Evolutionary conservation across 768 basidiomycete species (phyloP), one percentile per base, ranked within the genome.

Genomic region (Russula olivacea): DNA sequence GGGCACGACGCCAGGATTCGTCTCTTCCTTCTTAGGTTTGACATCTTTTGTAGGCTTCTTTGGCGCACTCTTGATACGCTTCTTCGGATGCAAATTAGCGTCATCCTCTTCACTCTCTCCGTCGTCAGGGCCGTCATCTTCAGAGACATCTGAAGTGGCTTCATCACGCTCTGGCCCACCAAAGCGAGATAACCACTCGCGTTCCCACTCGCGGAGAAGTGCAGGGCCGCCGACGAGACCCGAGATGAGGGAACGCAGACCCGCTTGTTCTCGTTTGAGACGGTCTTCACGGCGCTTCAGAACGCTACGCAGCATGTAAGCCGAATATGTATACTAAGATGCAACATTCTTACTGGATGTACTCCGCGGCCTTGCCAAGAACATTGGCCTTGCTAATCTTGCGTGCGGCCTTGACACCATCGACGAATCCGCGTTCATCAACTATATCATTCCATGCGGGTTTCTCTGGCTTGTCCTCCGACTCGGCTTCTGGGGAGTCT

Each of bases 351-450:
- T 63, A 87, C 81, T 78, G 75, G 65, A 95, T 95, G 71, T 95
- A 95, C 72, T 95, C 93, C 11, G 90, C 89, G 0, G 91, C 91
- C 66, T 94, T 95, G 40, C 88, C 91, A 11, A 95, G 80, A 6
- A 95, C 89, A 61, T 91, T 92, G 3, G 91, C 91, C 71, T 95
- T 95, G 74, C 87, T 89, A 72, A 90, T 90, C 75, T 93, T 95
- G 62, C 91, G 80, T 9, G 93, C 93, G 11, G 93, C 88, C 72
- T 89, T 89, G 71, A 95, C 90, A n/a, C 93, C 93, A 69, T 95
- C 93, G 2, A 93, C 87, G 67, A 87, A 93, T 3, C 93, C 93
- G 4, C 91, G 81, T 41, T 86, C 84, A 64, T 93, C 91, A n/a
- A 90, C 83, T 2, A 82, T 76, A 68, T 88, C 87, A 7, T 79